Percentiles rank a stretch among this genome's conserved stretches.
phyloP scores from a whole-genome alignment of 345 rosid species.

The Citrus trifoliata region DNA sequence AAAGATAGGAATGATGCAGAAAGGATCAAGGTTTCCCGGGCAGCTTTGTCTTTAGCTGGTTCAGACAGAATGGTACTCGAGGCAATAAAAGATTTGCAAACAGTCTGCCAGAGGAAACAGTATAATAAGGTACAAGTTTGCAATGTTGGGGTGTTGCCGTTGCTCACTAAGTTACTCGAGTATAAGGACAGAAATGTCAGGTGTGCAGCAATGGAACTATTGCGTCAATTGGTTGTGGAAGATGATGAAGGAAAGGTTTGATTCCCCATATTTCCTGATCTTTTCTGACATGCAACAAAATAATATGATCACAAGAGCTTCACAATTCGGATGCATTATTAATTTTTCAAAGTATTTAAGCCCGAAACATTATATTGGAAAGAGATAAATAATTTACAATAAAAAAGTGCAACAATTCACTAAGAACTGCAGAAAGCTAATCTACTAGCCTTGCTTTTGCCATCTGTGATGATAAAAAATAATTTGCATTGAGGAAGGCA shows the following conservation, averaged over 20 bases:
- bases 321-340: neutral
- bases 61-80: constrained; percentile 65
- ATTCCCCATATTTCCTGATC: constrained; percentile 12
- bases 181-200: constrained; percentile 54
- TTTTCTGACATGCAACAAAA: neutral
- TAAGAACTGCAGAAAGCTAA: no score
- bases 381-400: neutral
- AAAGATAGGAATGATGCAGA: constrained; percentile 66
- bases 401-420: no score
- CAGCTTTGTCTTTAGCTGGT: constrained; percentile 71
- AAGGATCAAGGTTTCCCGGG: constrained; percentile 62
- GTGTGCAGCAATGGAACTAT: constrained; percentile 53
- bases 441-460: neutral
- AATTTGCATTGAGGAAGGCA: no score
- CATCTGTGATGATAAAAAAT: neutral
- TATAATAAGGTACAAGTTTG: constrained; percentile 49
- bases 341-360: neutral
- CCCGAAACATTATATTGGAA: neutral
- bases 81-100: constrained; percentile 62
- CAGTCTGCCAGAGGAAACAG: constrained; percentile 49
- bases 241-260: constrained; percentile 66
- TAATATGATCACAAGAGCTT: neutral
- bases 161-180: constrained; percentile 46
- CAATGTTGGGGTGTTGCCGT: constrained; percentile 55
- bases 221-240: constrained; percentile 47